Evolutionary conservation across 2,329 filamentous ascomycete genomes (phyloP), one percentile per base, ranked within the genome.

Genomic region (Fusarium anguioides): DNA sequence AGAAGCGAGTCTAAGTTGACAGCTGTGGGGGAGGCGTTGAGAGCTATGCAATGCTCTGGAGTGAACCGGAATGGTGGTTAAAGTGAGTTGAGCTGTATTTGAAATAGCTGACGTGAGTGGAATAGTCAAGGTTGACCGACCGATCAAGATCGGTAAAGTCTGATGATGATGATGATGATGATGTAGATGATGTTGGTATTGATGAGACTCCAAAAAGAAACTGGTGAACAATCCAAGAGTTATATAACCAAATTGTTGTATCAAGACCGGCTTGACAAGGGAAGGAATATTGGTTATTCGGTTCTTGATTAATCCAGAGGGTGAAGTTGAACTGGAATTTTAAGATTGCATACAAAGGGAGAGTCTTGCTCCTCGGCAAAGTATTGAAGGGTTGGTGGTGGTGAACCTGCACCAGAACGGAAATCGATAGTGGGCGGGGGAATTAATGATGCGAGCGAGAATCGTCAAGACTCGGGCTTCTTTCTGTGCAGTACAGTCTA

Each of bases 231-330:
- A 10, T 21, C 29, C 53, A 56, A 52, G 53, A 64, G 55, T 66
- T 68, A 68, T 68, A 64, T 68, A 68, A 56, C 53, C 49, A 64
- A 42, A 11, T 27, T 45, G 20, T 35, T n/a, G 24, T 50, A 60
- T 68, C 68, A 73, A 73, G 69, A 45, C 68, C 69, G 60, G 69
- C 70, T 72, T 72, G 64, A 54, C 33, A 66, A 73, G 64, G 67
- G 66, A 69, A 71, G 64, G 37, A 60, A 70, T 66, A 70, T 64
- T 66, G 66, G 31, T 59, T 46, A 36, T 59, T 52, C 49, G 29
- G 49, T 47, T 60, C 55, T 56, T 47, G 54, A 49, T 66, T 48
- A 59, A 60, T 65, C 27, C 53, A 62, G 46, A 57, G 61, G 67
- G 42, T 53, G 48, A 64, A 29, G 46, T 51, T 45, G 46, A 36